A percentile compares a stretch with the other conserved stretches of the same genome.
These are phyloP conservation scores for Stagonosporopsis vannaccii DNA, from an alignment of 2,329 filamentous ascomycete species.

Conservation along the genomic window DNA sequence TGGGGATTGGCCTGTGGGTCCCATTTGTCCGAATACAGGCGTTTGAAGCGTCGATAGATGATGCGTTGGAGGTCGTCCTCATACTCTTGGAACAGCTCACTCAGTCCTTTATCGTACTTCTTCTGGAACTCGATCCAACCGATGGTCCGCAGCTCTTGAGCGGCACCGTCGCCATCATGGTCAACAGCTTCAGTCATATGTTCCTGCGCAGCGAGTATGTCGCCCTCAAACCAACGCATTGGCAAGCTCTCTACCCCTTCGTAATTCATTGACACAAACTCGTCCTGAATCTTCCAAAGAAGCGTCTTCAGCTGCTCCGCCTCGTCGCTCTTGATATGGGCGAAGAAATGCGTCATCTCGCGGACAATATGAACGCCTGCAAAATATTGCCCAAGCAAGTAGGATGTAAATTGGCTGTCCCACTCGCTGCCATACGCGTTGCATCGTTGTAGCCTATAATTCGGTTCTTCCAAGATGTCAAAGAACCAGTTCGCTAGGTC, in stretches of 20 bases:
- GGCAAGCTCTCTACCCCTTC: slow-evolving; percentile 10
- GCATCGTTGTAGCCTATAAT: slow-evolving; percentile 4
- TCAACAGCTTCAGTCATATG: slow-evolving; percentile 2
- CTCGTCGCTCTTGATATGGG: slow-evolving; percentile 5
- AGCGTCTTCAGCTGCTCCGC: slow-evolving; percentile 10
- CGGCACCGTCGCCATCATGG: neutral
- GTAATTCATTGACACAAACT: slow-evolving; percentile 15
- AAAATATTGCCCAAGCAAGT: slow-evolving; percentile 14
- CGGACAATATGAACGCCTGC: slow-evolving; percentile 15
- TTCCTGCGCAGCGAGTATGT: slow-evolving; percentile 18
- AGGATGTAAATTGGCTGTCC: slow-evolving; percentile 9
- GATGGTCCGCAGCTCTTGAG: slow-evolving; percentile 12
- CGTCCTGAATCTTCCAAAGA: slow-evolving; percentile 19
- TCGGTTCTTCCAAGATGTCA: slow-evolving; percentile 8
- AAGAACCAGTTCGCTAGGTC: slow-evolving; percentile 18
- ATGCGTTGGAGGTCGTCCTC: slow-evolving; percentile 15
- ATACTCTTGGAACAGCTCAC: slow-evolving; percentile 10
- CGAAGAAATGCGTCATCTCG: slow-evolving; percentile 18
- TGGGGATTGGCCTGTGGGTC: slow-evolving; percentile 1
- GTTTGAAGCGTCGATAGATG: slow-evolving; percentile 9
- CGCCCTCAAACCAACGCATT: slow-evolving; percentile 20
- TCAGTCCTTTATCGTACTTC: neutral
- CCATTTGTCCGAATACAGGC: slow-evolving; percentile 4
- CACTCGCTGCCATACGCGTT: slow-evolving; percentile 8
- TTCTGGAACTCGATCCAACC: slow-evolving; percentile 13